Conservation (phyloP, 2,329 filamentous ascomycete genomes). For the Xylaria multiplex region DNA sequence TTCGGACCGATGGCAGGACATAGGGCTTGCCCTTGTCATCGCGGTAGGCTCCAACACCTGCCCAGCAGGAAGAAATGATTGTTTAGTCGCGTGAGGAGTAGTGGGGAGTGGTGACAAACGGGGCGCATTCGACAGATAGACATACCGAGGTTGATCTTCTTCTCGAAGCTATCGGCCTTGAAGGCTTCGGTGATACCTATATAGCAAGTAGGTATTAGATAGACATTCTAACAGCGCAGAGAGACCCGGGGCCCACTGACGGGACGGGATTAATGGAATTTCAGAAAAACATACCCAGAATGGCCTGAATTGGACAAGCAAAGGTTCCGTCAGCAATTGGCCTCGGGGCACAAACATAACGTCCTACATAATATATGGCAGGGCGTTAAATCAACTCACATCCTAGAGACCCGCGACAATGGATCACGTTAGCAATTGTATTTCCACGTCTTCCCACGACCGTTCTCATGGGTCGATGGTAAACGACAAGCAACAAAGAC, state of each 20-base stretch:
- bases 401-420: conserved; percentile 46
- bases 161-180: conserved; percentile 91
- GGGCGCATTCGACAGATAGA: conserved; percentile 27
- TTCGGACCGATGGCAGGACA: conserved; percentile 90
- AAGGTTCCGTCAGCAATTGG: conserved; percentile 37
- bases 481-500: conserved; percentile 30
- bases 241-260: conserved; percentile 28
- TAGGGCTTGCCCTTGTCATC: conserved; percentile 98
- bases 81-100: conserved; percentile 19
- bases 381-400: conserved; percentile 47
- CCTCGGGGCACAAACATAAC: background rate
- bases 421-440: conserved; percentile 20
- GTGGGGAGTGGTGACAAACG: conserved; percentile 3
- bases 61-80: background rate
- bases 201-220: conserved; percentile 26
- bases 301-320: conserved; percentile 65
- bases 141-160: conserved; percentile 97
- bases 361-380: background rate
- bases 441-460: conserved; percentile 28
- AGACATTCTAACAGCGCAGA: conserved; percentile 35
- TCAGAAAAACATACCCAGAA: conserved; percentile 69
- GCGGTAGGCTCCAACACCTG: conserved; percentile 96
- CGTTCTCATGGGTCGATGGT: conserved; percentile 24
- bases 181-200: conserved; percentile 95
- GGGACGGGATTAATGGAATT: conserved; percentile 19